These are phyloP conservation scores for Solanum chaucha DNA, from an alignment of 257 asterid genomes.

Conservation along the genomic window DNA sequence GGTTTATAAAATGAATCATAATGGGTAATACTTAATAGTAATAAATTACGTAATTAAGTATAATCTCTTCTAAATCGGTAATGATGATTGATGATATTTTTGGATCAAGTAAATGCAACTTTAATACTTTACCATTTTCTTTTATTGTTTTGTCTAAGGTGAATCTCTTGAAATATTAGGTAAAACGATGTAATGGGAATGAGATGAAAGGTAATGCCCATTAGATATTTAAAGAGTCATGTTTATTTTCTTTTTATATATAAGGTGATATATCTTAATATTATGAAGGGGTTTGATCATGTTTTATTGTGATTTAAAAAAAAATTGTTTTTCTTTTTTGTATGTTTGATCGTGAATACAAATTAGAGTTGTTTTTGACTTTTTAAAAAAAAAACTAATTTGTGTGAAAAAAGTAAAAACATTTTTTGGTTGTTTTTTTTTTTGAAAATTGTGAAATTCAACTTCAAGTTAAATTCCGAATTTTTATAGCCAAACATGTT, in stretches of 20 bases:
- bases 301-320: too few relatives aligned
- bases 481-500: background rate
- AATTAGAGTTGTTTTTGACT: too few relatives aligned
- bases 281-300: too few relatives aligned
- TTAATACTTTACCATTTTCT: background rate
- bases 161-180: background rate
- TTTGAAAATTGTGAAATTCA: background rate
- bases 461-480: too few relatives aligned
- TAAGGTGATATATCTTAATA: background rate
- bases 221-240: background rate
- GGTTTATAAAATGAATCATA: background rate
- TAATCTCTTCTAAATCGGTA: background rate
- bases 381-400: rapidly evolving
- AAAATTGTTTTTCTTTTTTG: rapidly evolving
- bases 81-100: background rate
- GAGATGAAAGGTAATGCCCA: background rate
- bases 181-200: background rate
- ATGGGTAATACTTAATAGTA: background rate
- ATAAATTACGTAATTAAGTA: background rate
- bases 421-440: too few relatives aligned
- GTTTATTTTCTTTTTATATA: background rate
- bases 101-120: background rate
- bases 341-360: background rate
- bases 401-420: too few relatives aligned
- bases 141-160: background rate